Percentiles rank a stretch among this genome's conserved stretches.
phyloP scores from a whole-genome alignment of 1,139 yeast genomes.

The Cylindricascospora bacillispora region DNA sequence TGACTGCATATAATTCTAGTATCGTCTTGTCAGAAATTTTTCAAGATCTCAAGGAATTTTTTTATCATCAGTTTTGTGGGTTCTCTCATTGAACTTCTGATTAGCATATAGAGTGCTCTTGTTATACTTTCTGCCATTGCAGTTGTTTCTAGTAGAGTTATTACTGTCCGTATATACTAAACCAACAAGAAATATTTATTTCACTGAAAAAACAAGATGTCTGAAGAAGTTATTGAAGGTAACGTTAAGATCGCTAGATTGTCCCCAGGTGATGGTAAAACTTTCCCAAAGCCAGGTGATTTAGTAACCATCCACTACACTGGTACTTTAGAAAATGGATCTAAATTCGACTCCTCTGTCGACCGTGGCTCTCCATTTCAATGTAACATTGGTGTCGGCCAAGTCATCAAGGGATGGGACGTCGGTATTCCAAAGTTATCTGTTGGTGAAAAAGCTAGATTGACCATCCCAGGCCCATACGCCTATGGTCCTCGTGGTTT shows the following conservation, averaged over 20 bases:
- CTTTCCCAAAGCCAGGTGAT: constrained; percentile 80
- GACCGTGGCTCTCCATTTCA: constrained; percentile 93
- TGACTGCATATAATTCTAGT: no score
- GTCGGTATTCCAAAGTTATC: constrained; percentile 81
- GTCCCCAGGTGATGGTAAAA: constrained; percentile 54
- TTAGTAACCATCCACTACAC: constrained; percentile 86
- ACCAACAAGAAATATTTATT: no score
- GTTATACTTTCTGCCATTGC: neutral
- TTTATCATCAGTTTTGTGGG: neutral
- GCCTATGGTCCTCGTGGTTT: constrained; percentile 92
- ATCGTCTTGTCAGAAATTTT: constrained; percentile 1
- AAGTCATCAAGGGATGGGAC: constrained; percentile 95
- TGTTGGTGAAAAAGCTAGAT: constrained; percentile 80
- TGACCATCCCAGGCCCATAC: constrained; percentile 85
- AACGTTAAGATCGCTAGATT: constrained; percentile 32
- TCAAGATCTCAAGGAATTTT: neutral
- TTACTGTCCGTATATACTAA: no score
- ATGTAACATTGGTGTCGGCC: constrained; percentile 88
- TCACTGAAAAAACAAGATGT: constrained; percentile 11
- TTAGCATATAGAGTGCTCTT: neutral
- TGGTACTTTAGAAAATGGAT: constrained; percentile 88
- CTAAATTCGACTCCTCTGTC: constrained; percentile 87
- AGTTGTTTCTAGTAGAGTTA: no score
- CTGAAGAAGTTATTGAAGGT: constrained; percentile 28
- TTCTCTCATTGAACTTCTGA: neutral